A percentile compares a stretch with the other conserved stretches of the same genome.
Evolutionary conservation across 1,139 yeast species (phyloP).

Genomic region (Zygoascus meyerae): DNA sequence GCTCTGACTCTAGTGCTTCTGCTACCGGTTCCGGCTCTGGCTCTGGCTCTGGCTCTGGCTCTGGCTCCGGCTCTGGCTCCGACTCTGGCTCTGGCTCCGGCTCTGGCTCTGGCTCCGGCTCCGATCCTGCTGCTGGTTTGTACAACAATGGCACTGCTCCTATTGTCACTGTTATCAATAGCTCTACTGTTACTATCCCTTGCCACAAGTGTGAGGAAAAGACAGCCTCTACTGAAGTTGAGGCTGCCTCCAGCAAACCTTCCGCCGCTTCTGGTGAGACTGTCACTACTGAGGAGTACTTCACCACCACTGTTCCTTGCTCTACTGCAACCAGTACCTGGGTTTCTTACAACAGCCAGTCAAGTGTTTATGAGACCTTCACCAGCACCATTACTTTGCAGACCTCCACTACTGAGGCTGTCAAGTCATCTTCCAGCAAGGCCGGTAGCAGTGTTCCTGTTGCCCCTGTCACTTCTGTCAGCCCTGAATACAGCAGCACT

Average conservation of each 20-base stretch:
- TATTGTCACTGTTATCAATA: conserved; percentile 3
- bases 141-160: background rate
- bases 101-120: background rate
- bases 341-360: no score
- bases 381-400: no score
- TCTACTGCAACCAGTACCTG: no score
- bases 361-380: no score
- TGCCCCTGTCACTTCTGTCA: background rate
- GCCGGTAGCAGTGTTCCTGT: background rate
- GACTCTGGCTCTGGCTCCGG: background rate
- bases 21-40: background rate
- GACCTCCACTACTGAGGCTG: background rate
- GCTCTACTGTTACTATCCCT: background rate
- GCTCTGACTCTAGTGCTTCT: background rate
- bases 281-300: no score
- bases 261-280: no score
- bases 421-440: background rate
- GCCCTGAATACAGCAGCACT: background rate
- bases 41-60: background rate
- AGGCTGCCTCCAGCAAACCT: no score
- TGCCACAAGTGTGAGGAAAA: conserved; percentile 3
- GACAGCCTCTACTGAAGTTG: background rate
- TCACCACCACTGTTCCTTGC: no score
- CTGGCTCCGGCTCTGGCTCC: background rate
- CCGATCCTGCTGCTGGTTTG: background rate